These are phyloP conservation scores for Phialophora verrucosa DNA, from an alignment of 2,329 filamentous ascomycete genomes.

Conservation along the genomic window DNA sequence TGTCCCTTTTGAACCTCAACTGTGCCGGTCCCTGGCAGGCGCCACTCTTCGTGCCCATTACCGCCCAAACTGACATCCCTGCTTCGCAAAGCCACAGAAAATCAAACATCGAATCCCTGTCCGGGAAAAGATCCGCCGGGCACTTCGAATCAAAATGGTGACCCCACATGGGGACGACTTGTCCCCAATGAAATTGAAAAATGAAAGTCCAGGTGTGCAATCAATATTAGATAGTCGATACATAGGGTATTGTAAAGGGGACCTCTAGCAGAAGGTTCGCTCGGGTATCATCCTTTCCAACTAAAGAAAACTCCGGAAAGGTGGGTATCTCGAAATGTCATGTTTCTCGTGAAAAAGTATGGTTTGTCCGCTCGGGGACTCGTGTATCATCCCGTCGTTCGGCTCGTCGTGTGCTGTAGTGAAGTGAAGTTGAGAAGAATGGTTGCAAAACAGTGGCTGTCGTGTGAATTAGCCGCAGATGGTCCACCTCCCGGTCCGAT, in stretches of 20 bases:
- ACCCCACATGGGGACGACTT: not conserved
- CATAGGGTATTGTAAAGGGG: conserved; percentile 18
- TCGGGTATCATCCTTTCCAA: conserved; percentile 26
- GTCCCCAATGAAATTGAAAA: conserved; percentile 10
- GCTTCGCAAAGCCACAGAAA: conserved; percentile 12
- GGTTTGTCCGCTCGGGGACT: conserved; percentile 23
- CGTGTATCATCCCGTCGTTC: conserved; percentile 37
- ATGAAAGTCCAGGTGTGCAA: conserved; percentile 12
- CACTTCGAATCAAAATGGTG: not conserved
- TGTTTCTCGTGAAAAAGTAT: conserved; percentile 37
- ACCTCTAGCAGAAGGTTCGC: conserved; percentile 11
- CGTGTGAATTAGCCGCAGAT: not conserved
- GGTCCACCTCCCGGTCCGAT: conserved; percentile 7
- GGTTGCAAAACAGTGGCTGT: conserved; percentile 6
- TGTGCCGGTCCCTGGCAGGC: conserved; percentile 2
- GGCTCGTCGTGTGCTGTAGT: conserved; percentile 30
- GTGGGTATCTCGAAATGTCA: conserved; percentile 38
- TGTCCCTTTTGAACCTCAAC: not conserved
- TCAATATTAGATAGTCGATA: conserved; percentile 33
- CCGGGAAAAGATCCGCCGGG: not conserved
- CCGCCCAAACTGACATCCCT: not conserved
- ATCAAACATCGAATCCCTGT: not conserved
- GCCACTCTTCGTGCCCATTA: not conserved
- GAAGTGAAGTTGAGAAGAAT: conserved; percentile 19
- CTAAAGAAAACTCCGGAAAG: conserved; percentile 26